Percentiles rank a stretch among this genome's conserved stretches.
Conservation (phyloP, 768 basidiomycete species). For the Suillus hirtellus region DNA sequence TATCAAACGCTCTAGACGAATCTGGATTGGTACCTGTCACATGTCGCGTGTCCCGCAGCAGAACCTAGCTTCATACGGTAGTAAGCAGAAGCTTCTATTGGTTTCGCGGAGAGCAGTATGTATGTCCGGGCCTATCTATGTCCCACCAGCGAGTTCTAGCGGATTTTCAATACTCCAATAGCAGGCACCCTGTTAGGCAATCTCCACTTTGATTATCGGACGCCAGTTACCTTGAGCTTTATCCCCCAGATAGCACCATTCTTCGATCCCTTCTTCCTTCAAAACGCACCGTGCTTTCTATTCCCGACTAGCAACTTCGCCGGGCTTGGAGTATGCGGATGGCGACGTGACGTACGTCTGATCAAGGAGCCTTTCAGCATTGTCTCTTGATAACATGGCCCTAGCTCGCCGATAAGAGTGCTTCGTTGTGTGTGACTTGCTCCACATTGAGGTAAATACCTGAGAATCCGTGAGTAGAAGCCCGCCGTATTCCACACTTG, state of each 20-base stretch:
- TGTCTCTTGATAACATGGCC: constrained; percentile 12
- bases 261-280: not conserved
- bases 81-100: not conserved
- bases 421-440: constrained; percentile 13
- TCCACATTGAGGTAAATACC: constrained; percentile 16
- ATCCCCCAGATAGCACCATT: not conserved
- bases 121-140: not conserved
- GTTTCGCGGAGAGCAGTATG: not conserved
- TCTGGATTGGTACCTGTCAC: not conserved
- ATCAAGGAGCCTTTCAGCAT: constrained; percentile 3
- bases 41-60: not conserved
- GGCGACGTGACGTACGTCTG: constrained; percentile 1
- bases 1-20: not conserved
- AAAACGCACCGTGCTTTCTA: not conserved
- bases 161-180: not conserved
- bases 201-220: not conserved
- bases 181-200: not conserved
- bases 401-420: not conserved
- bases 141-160: not conserved
- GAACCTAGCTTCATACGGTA: not conserved
- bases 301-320: not conserved
- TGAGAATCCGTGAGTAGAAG: constrained; percentile 11
- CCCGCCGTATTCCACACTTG: constrained; percentile 13
- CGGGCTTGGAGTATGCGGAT: not conserved
- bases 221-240: not conserved